These are phyloP conservation scores for Monosporascus sp. DNA, from an alignment of 2,329 filamentous ascomycete genomes.

Conservation along the genomic window DNA sequence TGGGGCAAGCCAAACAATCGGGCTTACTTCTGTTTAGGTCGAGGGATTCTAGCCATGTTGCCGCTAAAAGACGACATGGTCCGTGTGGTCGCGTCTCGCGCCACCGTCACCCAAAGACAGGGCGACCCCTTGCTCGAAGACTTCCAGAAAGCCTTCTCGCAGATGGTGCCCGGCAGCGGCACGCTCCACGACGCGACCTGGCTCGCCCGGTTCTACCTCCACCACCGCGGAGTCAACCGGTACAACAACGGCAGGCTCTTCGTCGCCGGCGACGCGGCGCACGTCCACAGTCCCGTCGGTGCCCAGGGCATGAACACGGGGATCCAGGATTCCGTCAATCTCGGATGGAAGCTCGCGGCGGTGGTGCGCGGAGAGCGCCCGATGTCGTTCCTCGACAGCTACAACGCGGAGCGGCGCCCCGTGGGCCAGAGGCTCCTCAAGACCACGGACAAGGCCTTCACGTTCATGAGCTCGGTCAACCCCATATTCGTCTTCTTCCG, in stretches of 20 bases:
- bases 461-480: conserved; percentile 28
- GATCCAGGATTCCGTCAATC: conserved; percentile 42
- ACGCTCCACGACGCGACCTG: conserved; percentile 27
- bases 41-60: conserved; percentile 29
- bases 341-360: conserved; percentile 44
- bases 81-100: conserved; percentile 22
- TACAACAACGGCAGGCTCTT: conserved; percentile 44
- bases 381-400: conserved; percentile 38
- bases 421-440: conserved; percentile 37
- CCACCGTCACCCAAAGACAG: conserved; percentile 10
- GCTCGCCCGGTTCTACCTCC: conserved; percentile 41
- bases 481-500: conserved; percentile 30
- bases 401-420: conserved; percentile 40
- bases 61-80: conserved; percentile 20
- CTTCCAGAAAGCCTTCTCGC: conserved; percentile 23
- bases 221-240: conserved; percentile 30
- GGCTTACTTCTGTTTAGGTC: conserved; percentile 24
- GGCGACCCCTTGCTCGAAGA: conserved; percentile 19
- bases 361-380: conserved; percentile 30
- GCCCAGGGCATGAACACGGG: conserved; percentile 54
- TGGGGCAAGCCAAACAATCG: conserved; percentile 8
- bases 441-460: conserved; percentile 34
- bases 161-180: conserved; percentile 23
- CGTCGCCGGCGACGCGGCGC: conserved; percentile 51
- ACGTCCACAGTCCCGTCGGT: conserved; percentile 49